These are phyloP conservation scores for Malassezia obtusa DNA, from an alignment of 1,284 basidiomycete species.

Conservation along the genomic window DNA sequence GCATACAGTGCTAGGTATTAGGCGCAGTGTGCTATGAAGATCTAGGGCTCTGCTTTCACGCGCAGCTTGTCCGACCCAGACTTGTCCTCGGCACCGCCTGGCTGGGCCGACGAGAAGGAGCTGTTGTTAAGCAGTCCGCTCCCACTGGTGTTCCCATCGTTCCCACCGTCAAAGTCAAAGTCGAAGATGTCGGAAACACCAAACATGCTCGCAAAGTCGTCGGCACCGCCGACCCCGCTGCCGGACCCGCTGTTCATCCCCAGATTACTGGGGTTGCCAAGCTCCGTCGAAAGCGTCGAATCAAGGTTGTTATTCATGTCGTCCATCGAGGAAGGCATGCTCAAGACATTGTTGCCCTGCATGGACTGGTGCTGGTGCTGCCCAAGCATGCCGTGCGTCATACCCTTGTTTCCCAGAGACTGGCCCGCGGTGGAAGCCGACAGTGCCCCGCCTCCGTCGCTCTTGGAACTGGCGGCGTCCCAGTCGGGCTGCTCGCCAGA, in stretches of 20 bases:
- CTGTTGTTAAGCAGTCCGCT: background rate
- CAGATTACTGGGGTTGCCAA: background rate
- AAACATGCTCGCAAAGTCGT: constrained; percentile 39
- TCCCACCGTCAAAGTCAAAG: constrained; percentile 29
- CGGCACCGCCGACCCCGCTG: constrained; percentile 15
- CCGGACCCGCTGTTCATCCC: background rate
- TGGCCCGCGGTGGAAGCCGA: background rate
- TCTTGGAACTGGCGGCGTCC: constrained; percentile 5
- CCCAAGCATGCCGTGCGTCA: background rate
- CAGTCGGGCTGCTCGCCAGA: constrained; percentile 1
- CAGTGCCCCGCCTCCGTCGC: constrained; percentile 1
- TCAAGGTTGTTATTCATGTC: background rate
- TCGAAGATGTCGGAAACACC: constrained; percentile 42
- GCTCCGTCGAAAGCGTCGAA: constrained; percentile 4
- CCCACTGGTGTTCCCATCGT: background rate
- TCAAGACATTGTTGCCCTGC: constrained; percentile 4
- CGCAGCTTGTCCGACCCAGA: background rate
- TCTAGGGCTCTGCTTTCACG: background rate
- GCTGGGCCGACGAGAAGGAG: background rate
- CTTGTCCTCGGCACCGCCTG: background rate
- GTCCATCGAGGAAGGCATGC: constrained; percentile 16
- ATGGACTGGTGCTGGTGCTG: constrained; percentile 4
- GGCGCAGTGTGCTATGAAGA: background rate
- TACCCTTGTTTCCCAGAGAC: background rate
- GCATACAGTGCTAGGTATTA: no score